Percentiles rank a stretch among this genome's conserved stretches.
These are phyloP conservation scores for Pichia californica DNA, from an alignment of 805 yeast species.

Conservation along the genomic window DNA sequence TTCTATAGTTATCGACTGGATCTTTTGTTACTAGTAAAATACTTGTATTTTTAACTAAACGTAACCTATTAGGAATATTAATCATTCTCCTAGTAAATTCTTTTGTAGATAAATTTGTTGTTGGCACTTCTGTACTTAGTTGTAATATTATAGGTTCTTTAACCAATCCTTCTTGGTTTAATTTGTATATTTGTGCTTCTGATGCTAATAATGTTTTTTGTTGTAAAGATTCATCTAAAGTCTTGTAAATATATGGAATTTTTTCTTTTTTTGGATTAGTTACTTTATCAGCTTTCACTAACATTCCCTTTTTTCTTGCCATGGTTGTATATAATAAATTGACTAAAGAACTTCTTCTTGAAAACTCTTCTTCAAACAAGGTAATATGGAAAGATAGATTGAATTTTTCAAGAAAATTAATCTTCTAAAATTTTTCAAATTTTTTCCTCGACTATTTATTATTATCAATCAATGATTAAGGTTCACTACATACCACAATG, in stretches of 20 bases:
- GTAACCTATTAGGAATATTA: slow-evolving; percentile 49
- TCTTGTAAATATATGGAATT: slow-evolving; percentile 4
- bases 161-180: slow-evolving; percentile 15
- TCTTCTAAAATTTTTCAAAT: too few relatives aligned
- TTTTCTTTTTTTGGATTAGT: neutral
- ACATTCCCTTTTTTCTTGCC: slow-evolving; percentile 2
- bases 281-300: neutral
- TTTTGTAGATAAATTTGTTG: slow-evolving; percentile 32
- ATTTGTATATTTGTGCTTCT: slow-evolving; percentile 28
- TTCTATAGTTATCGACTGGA: slow-evolving; percentile 54
- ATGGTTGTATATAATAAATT: too few relatives aligned
- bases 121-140: slow-evolving; percentile 42
- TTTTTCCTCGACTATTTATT: too few relatives aligned
- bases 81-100: slow-evolving; percentile 49
- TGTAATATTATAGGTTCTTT: slow-evolving; percentile 35
- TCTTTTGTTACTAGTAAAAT: slow-evolving; percentile 67
- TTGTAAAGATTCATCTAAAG: slow-evolving; percentile 13
- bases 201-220: slow-evolving; percentile 21
- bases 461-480: too few relatives aligned
- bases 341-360: too few relatives aligned
- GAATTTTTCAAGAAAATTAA: too few relatives aligned
- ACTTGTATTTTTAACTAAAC: slow-evolving; percentile 41
- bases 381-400: too few relatives aligned
- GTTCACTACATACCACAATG: too few relatives aligned
- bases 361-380: too few relatives aligned